phyloP scores from a whole-genome alignment of 352 stramenopile genomes.

The Albugo candida region DNA sequence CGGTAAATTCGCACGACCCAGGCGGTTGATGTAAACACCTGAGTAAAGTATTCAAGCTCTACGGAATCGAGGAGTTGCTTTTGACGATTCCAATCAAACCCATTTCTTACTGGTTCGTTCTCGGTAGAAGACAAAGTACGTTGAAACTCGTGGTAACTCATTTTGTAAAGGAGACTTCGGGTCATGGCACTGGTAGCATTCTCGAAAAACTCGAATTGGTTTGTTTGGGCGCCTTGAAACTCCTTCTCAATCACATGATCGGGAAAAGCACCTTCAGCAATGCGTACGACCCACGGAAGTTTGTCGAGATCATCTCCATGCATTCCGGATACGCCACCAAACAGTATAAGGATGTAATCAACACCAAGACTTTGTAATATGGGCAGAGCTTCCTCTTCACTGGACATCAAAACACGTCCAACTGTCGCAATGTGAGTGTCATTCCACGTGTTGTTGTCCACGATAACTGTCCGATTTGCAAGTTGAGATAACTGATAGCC shows the following conservation, averaged over 20 bases:
- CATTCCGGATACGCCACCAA: slow-evolving; percentile 47
- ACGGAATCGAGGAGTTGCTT: slow-evolving; percentile 33
- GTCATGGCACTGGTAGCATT: slow-evolving; percentile 57
- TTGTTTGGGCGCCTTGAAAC: slow-evolving; percentile 30
- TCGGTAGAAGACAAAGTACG: slow-evolving; percentile 3
- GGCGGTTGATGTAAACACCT: slow-evolving; percentile 82
- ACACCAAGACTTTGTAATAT: slow-evolving; percentile 60
- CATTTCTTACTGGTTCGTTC: slow-evolving; percentile 11
- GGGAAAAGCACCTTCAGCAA: slow-evolving; percentile 71
- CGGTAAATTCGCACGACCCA: slow-evolving; percentile 88
- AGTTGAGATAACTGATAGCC: slow-evolving; percentile 69
- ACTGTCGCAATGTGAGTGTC: slow-evolving; percentile 93
- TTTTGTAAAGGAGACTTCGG: slow-evolving; percentile 84
- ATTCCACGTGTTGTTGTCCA: slow-evolving; percentile 96
- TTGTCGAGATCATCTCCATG: slow-evolving; percentile 85
- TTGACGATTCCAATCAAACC: slow-evolving; percentile 56
- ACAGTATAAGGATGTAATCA: slow-evolving; percentile 65
- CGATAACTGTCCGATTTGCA: slow-evolving; percentile 68
- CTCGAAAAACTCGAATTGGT: slow-evolving; percentile 44
- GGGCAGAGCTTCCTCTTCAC: slow-evolving; percentile 40
- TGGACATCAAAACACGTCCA: slow-evolving; percentile 52
- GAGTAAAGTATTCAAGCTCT: slow-evolving; percentile 67
- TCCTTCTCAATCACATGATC: slow-evolving; percentile 72
- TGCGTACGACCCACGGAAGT: slow-evolving; percentile 85
- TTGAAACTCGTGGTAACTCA: slow-evolving; percentile 43